Base-by-base conservation (phyloP, 2,329 filamentous ascomycete genomes). In the Ophiostoma himal-ulmi region DNA sequence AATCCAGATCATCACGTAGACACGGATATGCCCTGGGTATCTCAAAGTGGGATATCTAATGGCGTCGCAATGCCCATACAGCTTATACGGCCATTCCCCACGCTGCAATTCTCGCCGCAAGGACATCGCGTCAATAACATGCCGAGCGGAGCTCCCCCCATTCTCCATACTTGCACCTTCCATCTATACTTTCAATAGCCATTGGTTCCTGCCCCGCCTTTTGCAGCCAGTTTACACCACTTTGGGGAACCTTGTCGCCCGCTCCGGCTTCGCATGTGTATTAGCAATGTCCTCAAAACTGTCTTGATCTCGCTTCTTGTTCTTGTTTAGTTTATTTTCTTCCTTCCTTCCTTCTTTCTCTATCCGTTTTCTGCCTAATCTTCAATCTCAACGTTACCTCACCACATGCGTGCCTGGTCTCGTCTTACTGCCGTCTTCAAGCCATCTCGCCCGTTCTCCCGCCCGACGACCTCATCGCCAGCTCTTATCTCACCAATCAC, bases 121-220 rank as follows among this genome's bases (percentile, higher is more conserved):
- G 13, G 30, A 64, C 62, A 54, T 54, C 67, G 67, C 67, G 67
- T 54, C 41, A 68, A 68, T 68, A 48, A n/a, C 44, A 64, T 64
- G 62, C 62, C 62, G 62, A 65, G 36, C 62, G 60, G 57, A 62
- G 57, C 57, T 34, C 30, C 34, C 62, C 62, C 62, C 36, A n/a
- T 8, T 22, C 34, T 39, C 20, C 62, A 69, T 44, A 57, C 52
- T 57, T 4, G 22, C n/a, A 26, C 22, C 52, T 13, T 39, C 20
- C 44, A 41, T 17, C 41, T 22, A 17, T 20, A 30, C 17, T 52
- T 13, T 26, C 54, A 41, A 41, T 26, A 34, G 52, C 54, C 22
- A 69, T 64, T 30, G 62, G 67, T 60, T 5, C 34, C 60, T 68
- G 60, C 70, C 67, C 67, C 70, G 67, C 67, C 67, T 68, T 68